Percentiles rank a stretch among this genome's conserved stretches.
Conservation (phyloP, 1,139 yeast genomes). For the Nakaseomyces delphensis region DNA sequence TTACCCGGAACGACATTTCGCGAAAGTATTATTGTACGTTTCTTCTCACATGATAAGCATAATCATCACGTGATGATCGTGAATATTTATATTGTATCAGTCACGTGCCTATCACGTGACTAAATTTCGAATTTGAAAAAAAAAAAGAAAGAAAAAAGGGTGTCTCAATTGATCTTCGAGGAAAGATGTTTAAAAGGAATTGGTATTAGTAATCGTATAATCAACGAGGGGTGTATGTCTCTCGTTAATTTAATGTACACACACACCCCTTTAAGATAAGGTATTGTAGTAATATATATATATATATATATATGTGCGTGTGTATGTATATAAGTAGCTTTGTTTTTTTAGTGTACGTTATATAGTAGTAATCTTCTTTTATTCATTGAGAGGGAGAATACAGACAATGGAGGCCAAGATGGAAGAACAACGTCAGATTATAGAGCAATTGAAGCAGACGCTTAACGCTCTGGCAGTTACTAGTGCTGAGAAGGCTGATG, state of each 20-base stretch:
- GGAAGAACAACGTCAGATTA: constrained; percentile 20
- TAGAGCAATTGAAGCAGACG: constrained; percentile 25
- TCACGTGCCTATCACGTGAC: no score
- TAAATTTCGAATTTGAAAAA: no score
- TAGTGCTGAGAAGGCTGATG: neutral
- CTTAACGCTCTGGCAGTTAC: constrained; percentile 18
- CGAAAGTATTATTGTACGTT: no score
- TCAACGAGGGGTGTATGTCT: neutral
- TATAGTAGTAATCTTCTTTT: neutral
- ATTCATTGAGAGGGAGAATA: neutral
- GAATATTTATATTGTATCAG: no score
- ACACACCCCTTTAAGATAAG: neutral
- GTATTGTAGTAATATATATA: neutral
- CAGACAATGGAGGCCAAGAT: constrained; percentile 8
- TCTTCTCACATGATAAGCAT: no score
- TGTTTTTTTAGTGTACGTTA: no score
- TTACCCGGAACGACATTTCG: neutral
- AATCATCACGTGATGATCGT: no score
- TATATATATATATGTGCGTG: neutral
- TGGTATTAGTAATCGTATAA: neutral
- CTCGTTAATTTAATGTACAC: no score
- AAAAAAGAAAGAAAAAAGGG: neutral
- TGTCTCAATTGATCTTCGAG: neutral
- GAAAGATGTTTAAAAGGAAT: neutral
- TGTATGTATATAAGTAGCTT: neutral